phyloP scores from a whole-genome alignment of 164 flowering plant species.

The Malania oleifera region DNA sequence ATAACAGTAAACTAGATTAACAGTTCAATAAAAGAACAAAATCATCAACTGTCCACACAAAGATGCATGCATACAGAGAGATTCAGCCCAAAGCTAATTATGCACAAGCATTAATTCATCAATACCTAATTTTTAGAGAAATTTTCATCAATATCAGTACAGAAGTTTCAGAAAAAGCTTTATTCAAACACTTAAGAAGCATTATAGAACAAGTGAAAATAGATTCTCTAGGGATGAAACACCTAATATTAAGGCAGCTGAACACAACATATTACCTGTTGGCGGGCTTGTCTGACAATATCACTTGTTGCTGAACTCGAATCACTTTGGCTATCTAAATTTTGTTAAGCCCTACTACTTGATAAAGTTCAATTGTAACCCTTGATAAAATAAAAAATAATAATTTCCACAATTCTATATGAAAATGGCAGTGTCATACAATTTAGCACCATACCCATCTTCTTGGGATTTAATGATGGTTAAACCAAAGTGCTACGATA shows the following conservation, averaged over 20 bases:
- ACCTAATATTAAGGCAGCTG: neutral
- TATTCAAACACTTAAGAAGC: too few relatives aligned
- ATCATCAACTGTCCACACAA: neutral
- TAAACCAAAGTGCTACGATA: too few relatives aligned
- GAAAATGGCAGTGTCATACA: too few relatives aligned
- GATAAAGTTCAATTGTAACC: neutral
- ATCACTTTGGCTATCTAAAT: conserved; percentile 83
- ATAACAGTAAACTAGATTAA: neutral
- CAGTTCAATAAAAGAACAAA: neutral
- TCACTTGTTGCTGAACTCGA: conserved; percentile 53
- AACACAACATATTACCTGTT: conserved; percentile 45
- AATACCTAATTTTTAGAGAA: too few relatives aligned
- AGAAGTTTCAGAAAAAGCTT: too few relatives aligned
- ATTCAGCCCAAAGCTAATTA: neutral
- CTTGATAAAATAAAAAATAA: neutral
- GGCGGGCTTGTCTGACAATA: conserved; percentile 57
- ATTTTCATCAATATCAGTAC: too few relatives aligned
- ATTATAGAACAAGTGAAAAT: too few relatives aligned
- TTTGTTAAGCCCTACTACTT: conserved; percentile 30
- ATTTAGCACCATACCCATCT: too few relatives aligned
- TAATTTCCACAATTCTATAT: neutral
- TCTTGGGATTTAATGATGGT: too few relatives aligned
- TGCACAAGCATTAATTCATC: too few relatives aligned
- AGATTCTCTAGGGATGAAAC: too few relatives aligned
- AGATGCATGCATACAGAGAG: too few relatives aligned